Evolutionary conservation across 495 filamentous ascomycete species (phyloP), one percentile per base, ranked within the genome.

Genomic region (Penicillium cataractarum): DNA sequence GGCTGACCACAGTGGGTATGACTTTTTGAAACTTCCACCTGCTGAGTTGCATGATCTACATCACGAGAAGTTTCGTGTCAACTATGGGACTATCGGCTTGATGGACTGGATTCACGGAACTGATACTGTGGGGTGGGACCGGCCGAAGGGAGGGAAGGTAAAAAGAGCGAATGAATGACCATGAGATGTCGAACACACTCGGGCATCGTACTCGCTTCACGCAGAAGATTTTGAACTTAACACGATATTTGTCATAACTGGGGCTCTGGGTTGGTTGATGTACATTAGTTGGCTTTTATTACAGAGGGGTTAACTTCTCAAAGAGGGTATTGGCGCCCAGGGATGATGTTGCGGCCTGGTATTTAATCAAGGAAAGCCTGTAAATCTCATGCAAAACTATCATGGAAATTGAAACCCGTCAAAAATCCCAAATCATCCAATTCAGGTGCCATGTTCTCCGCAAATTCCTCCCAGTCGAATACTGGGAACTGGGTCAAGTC

Each of bases 11-110:
- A 78, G 73, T 50, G 82, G 82, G 1, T 82, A 80, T 63, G 77
- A 78, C 22, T 75, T 81, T 53, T 60, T 65, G 27, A 24, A 40
- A 27, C 58, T 37, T 0, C 63, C 67, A n/a, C 49, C 69, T 15
- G 75, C 76, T 1, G 70, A 66, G 59, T 69, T 68, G 44, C 82
- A 84, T 65, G 82, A 84, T 64, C 59, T 67, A 37, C 82, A 83
- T 44, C 60, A 62, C 32, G 60, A 57, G 54, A 57, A 57, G 29
- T 46, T 57, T 31, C 51, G 10, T 56, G 39, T 58, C 15, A 57
- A 62, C 35, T 62, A 56, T 57, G 60, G 60, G 10, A 46, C 39
- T 4, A 57, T 62, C n/a, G 60, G 60, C 29, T 39, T 62, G 33
- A 56, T 62, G 60, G 60, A 62, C 37, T 46, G 52, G 51, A 29